phyloP scores from a whole-genome alignment of 495 filamentous ascomycete genomes.

The Aspergillus diversus region DNA sequence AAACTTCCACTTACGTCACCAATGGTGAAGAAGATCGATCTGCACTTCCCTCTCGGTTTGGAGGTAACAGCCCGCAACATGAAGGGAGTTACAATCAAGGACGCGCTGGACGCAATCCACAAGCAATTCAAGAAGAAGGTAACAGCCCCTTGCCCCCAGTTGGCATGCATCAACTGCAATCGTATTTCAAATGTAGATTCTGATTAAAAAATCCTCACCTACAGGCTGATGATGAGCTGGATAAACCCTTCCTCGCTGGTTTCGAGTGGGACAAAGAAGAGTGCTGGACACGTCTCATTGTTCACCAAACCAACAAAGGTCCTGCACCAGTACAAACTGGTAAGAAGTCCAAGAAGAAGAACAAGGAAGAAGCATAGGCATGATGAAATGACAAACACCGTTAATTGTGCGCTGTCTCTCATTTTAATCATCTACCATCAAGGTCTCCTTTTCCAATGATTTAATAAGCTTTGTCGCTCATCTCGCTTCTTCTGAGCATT shows the following conservation, averaged over 20 bases:
- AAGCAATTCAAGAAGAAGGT: constrained; percentile 95
- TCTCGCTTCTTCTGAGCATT: constrained; percentile 23
- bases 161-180: background rate
- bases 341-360: constrained; percentile 75
- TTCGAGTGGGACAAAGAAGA: constrained; percentile 96
- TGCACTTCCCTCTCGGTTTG: constrained; percentile 84
- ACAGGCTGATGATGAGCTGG: constrained; percentile 86
- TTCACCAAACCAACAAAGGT: constrained; percentile 78
- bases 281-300: constrained; percentile 72
- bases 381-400: background rate
- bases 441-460: background rate
- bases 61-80: constrained; percentile 87
- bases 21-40: constrained; percentile 89
- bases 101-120: constrained; percentile 90
- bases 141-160: background rate
- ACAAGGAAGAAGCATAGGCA: constrained; percentile 48
- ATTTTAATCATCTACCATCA: background rate
- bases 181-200: constrained; percentile 11
- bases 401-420: constrained; percentile 4
- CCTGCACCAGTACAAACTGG: constrained; percentile 45
- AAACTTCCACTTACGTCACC: constrained; percentile 79
- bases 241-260: constrained; percentile 79
- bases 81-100: constrained; percentile 93
- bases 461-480: constrained; percentile 13
- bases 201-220: constrained; percentile 20